These are phyloP conservation scores for Mimosa pudica DNA, from an alignment of 306 rosid genomes.

Conservation along the genomic window DNA sequence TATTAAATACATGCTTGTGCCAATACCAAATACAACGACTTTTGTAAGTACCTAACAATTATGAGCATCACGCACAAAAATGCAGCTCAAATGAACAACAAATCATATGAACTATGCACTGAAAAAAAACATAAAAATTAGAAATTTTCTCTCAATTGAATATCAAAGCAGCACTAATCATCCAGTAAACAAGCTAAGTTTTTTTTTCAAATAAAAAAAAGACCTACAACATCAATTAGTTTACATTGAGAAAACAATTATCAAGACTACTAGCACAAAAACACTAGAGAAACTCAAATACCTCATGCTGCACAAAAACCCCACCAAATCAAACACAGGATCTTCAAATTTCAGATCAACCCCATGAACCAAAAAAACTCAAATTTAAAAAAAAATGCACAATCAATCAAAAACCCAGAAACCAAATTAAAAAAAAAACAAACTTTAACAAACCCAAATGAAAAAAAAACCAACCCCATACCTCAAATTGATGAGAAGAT, in stretches of 20 bases:
- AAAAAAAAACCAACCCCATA: constrained; percentile 20
- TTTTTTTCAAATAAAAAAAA: neutral
- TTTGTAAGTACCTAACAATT: too few species aligned
- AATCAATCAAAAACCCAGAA: neutral
- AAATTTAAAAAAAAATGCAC: constrained; percentile 6
- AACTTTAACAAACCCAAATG: neutral
- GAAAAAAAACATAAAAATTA: neutral
- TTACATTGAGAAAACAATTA: neutral
- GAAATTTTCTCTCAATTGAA: neutral
- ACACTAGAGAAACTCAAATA: constrained; percentile 15
- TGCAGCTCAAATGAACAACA: neutral
- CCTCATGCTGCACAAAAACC: constrained; percentile 2
- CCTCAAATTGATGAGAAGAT: constrained; percentile 54
- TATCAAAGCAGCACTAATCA: neutral
- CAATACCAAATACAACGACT: too few species aligned
- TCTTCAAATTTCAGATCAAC: neutral
- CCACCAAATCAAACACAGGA: neutral
- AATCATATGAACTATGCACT: neutral
- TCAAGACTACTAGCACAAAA: neutral
- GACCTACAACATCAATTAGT: constrained; percentile 6
- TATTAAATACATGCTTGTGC: too few species aligned
- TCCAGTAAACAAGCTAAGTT: neutral
- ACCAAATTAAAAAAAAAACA: neutral
- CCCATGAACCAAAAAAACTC: constrained; percentile 13
- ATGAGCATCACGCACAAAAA: too few species aligned